Evolutionary conservation across 495 filamentous ascomycete species (phyloP), one percentile per base, ranked within the genome.

Genomic region (Hypoxylon intermedium): DNA sequence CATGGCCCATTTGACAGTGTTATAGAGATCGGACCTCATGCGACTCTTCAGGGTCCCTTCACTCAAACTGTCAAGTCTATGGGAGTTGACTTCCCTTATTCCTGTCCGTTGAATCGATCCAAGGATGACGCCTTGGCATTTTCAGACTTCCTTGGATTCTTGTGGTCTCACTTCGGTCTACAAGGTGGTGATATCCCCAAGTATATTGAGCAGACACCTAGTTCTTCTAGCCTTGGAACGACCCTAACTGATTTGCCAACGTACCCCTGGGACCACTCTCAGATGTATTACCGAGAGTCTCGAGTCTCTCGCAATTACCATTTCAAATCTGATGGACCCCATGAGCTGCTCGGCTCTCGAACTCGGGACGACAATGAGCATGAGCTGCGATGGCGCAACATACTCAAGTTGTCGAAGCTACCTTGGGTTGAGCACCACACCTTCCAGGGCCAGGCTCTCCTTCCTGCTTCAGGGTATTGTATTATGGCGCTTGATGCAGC

Each of bases 21-120:
- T 4, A 49, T 88, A 12, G 85, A 88, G 50, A 50, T 87, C 36
- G 85, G 85, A 0, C 85, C 85, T 0, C 84, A 86, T 50, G 74
- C 82, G 3, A 74, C 79, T 11, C 70, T 87, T 2, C 80, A 75
- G 44, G 75, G 78, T 0, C 81, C 84, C 6, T 72, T 72, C 1
- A 59, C 62, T 5, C 67, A 82, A 50, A 82, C 66, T 0, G 72
- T 80, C 5, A 63, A 76, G 52, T 67, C 66, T 19, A 21, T 72
- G 0, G 63, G 58, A 2, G 54, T 65, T 0, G 19, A 31, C 1
- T 4, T 78, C 13, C 71, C 72, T 9, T 83, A 84, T 44, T 41
- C 58, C 0, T 70, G 71, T 2, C 62, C 67, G 0, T 45, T 83
- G 12, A 61, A 51, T 21, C 74, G 79, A 12, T 66, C 63, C 0